phyloP scores from a whole-genome alignment of 371 early-diverging fungal species.

The Cokeromyces recurvatus region DNA sequence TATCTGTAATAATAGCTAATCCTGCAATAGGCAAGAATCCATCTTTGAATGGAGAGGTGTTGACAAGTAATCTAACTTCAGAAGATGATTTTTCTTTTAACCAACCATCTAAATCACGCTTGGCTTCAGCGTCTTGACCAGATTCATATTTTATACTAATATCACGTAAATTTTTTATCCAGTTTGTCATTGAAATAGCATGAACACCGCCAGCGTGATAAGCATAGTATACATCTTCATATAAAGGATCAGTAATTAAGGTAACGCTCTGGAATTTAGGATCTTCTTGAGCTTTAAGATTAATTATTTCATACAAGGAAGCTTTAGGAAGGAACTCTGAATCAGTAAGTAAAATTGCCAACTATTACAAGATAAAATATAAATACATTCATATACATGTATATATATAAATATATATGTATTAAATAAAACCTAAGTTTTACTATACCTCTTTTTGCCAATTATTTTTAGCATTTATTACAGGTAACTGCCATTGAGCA shows the following conservation, averaged over 20 bases:
- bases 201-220: conserved; percentile 38
- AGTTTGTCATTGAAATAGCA: conserved; percentile 20
- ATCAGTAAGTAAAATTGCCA: conserved; percentile 15
- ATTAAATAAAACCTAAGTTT: background rate
- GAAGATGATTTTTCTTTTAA: conserved; percentile 16
- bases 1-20: conserved; percentile 23
- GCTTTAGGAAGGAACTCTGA: conserved; percentile 28
- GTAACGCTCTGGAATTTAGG: conserved; percentile 12
- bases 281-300: conserved; percentile 7
- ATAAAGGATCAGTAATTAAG: conserved; percentile 26
- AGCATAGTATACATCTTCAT: conserved; percentile 29
- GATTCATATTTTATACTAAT: conserved; percentile 6
- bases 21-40: conserved; percentile 31
- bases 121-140: conserved; percentile 1
- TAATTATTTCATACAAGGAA: conserved; percentile 27
- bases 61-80: conserved; percentile 12
- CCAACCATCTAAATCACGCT: conserved; percentile 11
- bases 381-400: no score
- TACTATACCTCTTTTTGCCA: conserved; percentile 25
- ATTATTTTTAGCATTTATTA: no score
- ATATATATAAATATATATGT: background rate
- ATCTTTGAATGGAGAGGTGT: conserved; percentile 17
- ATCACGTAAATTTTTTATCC: conserved; percentile 20
- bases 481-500: conserved; percentile 36
- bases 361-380: conserved; percentile 6